Evolutionary conservation across 2,329 filamentous ascomycete genomes (phyloP), one percentile per base, ranked within the genome.

Genomic region (Talaromyces sp.): DNA sequence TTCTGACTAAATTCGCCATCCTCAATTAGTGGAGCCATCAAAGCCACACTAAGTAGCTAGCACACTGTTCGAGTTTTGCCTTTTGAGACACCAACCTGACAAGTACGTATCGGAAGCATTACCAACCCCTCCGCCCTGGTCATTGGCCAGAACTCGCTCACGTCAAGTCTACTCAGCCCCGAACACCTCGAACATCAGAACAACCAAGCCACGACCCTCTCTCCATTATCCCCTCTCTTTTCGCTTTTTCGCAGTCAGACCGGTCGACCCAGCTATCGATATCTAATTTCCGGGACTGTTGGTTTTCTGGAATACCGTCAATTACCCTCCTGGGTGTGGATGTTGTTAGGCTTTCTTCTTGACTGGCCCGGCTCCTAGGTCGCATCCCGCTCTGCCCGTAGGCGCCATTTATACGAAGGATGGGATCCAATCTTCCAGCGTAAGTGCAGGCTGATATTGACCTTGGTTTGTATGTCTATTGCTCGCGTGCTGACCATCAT

Each of bases 391-490:
- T 70, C 65, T 71, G 69, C 69, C 71, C 68, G 68, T 65, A 63
- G 67, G 61, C 56, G 54, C 61, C 45, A 65, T 38, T 62, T 40
- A 38, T 54, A 70, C 70, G 67, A 76, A 78, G 73, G 70, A 83
- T 84, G 79, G 86, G 88, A 76, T 83, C 86, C 69, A 87, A 86
- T 79, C 81, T 88, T 73, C 85, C 87, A 73, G 80, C 83, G 88
- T 89, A 81, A 81, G 87, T 86, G 60, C 51, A 58, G 27, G 45
- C 25, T 25, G 60, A 60, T 31, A 13, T 36, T 49, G 43, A 51
- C 25, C 19, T 25, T 40, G 36, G 2, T 54, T 25, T 43, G 10
- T 53, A 27, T 40, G 29, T 17, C 29, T 51, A 3, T 34, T 6
- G 27, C 27, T 36, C 25, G n/a, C 22, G 6, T 69, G 68, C 71